These are phyloP conservation scores for Amanita pallidorosea DNA, from an alignment of 768 basidiomycete genomes.

Conservation along the genomic window DNA sequence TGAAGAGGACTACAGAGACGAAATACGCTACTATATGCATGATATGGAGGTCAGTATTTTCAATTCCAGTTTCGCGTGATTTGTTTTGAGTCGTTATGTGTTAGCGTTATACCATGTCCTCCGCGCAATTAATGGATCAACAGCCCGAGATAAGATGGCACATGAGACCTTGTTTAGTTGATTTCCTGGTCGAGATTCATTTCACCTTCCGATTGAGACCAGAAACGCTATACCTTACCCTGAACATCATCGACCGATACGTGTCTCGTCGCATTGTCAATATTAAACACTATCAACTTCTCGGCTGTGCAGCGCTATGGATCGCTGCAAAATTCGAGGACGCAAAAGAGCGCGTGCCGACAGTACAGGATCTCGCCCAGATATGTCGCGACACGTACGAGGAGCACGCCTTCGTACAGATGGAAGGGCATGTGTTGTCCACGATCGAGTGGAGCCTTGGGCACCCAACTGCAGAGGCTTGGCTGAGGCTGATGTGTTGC, in stretches of 20 bases:
- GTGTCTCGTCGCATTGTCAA: slow-evolving; percentile 97
- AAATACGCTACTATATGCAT: slow-evolving; percentile 91
- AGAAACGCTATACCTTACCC: slow-evolving; percentile 95
- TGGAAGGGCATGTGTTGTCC: slow-evolving; percentile 95
- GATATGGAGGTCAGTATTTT: slow-evolving; percentile 85
- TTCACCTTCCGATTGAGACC: slow-evolving; percentile 96
- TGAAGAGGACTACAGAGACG: slow-evolving; percentile 93
- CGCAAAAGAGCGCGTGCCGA: slow-evolving; percentile 95
- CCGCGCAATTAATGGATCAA: slow-evolving; percentile 95
- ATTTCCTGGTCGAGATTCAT: slow-evolving; percentile 98
- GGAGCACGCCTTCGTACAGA: slow-evolving; percentile 95
- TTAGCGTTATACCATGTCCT: slow-evolving; percentile 80
- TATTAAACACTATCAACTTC: slow-evolving; percentile 98
- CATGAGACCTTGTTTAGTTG: slow-evolving; percentile 97
- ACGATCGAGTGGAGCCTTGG: slow-evolving; percentile 97
- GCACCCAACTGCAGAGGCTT: slow-evolving; percentile 96
- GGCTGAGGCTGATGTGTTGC: slow-evolving; percentile 81
- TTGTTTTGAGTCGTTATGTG: slow-evolving; percentile 8
- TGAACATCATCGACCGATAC: slow-evolving; percentile 99
- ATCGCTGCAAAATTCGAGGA: slow-evolving; percentile 99
- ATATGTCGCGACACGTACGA: slow-evolving; percentile 97
- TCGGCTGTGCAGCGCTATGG: slow-evolving; percentile 97
- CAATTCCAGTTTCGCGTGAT: slow-evolving; percentile 9
- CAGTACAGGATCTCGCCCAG: slow-evolving; percentile 86
- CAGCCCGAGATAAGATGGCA: slow-evolving; percentile 99